Percentiles rank a stretch among this genome's conserved stretches.
These are phyloP conservation scores for Betula pendula DNA, from an alignment of 306 rosid species.

Conservation along the genomic window DNA sequence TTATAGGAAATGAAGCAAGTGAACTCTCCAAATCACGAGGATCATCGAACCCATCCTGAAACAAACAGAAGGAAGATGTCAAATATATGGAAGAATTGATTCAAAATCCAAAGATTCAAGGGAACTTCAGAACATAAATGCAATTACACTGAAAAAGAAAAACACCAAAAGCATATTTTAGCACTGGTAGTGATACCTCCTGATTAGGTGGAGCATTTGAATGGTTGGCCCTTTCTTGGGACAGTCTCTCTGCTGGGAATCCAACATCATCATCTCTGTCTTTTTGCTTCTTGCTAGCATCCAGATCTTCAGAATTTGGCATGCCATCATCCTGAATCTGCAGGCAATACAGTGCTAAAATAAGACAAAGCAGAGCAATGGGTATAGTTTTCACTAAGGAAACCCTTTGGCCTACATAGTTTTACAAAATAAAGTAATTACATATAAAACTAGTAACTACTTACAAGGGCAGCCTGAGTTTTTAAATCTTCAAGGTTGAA, in stretches of 20 bases:
- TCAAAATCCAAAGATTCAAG: conserved; percentile 19
- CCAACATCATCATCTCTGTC: conserved; percentile 42
- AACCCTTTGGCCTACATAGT: neutral
- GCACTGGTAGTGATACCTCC: conserved; percentile 51
- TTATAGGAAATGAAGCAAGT: conserved; percentile 80
- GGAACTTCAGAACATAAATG: conserved; percentile 8
- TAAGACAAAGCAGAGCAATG: conserved; percentile 15
- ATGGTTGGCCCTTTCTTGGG: conserved; percentile 47
- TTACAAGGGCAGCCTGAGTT: conserved; percentile 97
- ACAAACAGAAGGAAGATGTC: conserved; percentile 30
- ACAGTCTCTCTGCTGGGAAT: conserved; percentile 45
- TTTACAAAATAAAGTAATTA: neutral
- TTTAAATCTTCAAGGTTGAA: conserved; percentile 94
- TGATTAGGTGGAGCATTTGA: conserved; percentile 47
- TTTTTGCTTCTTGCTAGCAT: conserved; percentile 44
- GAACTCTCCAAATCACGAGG: conserved; percentile 81
- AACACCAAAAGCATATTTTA: conserved; percentile 10
- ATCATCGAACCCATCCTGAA: conserved; percentile 75
- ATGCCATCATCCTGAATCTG: conserved; percentile 86
- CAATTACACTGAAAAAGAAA: neutral
- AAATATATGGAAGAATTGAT: conserved; percentile 16
- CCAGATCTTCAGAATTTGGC: conserved; percentile 51
- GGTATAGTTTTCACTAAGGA: conserved; percentile 2
- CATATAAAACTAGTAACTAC: conserved; percentile 32
- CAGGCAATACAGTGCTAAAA: conserved; percentile 30